phyloP scores from a whole-genome alignment of 306 rosid genomes.

The Pterocarpus macrocarpus region DNA sequence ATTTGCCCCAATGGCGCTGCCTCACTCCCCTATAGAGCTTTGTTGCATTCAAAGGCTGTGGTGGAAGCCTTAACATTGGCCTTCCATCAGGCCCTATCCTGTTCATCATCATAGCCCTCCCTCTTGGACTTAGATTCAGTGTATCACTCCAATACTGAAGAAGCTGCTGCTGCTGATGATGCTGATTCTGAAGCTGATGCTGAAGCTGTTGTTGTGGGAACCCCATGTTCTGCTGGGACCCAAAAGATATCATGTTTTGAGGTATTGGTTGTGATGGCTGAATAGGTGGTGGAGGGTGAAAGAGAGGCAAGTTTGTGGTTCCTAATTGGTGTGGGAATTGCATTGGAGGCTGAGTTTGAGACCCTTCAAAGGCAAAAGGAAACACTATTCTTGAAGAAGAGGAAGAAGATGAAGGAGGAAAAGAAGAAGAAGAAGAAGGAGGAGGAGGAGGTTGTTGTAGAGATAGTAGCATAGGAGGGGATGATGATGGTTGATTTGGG shows the following conservation, averaged over 20 bases:
- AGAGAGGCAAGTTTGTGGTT: slow-evolving; percentile 45
- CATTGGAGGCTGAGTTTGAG: slow-evolving; percentile 52
- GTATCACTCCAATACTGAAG: slow-evolving; percentile 76
- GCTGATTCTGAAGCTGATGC: slow-evolving; percentile 20
- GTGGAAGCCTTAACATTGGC: slow-evolving; percentile 57
- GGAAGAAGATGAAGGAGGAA: slow-evolving; percentile 41
- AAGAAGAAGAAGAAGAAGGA: slow-evolving; percentile 44
- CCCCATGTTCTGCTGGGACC: slow-evolving; percentile 45
- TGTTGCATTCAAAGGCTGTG: slow-evolving; percentile 63
- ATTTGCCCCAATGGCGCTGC: slow-evolving; percentile 98
- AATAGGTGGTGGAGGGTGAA: slow-evolving; percentile 45
- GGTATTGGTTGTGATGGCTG: slow-evolving; percentile 43
- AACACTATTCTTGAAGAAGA: slow-evolving; percentile 64
- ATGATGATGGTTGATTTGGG: slow-evolving; percentile 35
- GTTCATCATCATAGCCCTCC: slow-evolving; percentile 74
- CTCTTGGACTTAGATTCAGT: slow-evolving; percentile 72
- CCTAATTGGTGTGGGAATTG: slow-evolving; percentile 54
- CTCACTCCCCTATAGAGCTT: slow-evolving; percentile 93
- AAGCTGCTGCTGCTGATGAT: slow-evolving; percentile 53
- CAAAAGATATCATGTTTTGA: slow-evolving; percentile 59
- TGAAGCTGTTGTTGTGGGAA: slow-evolving; percentile 50
- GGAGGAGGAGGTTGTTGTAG: slow-evolving; percentile 42
- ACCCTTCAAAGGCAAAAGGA: slow-evolving; percentile 70
- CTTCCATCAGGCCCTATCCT: slow-evolving; percentile 59
- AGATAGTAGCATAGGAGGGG: slow-evolving; percentile 45